Base-by-base conservation (phyloP, 2,329 filamentous ascomycete species). In the Hypoxylon sp. region DNA sequence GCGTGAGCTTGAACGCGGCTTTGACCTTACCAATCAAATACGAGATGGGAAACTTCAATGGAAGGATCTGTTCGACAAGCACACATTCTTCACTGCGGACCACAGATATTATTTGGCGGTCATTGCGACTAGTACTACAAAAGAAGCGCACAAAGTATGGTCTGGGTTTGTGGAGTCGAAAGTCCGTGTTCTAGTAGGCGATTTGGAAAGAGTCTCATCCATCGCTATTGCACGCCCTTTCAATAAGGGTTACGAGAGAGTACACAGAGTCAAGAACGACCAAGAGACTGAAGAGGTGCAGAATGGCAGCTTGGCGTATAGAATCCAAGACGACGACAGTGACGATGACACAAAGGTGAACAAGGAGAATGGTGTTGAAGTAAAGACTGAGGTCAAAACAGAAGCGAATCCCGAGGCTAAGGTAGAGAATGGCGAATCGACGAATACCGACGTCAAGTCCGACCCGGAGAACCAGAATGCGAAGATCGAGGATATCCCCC, bases 41-140 rank as follows among this genome's bases (percentile, higher is more conserved):
- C 91, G 95, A 80, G 79, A 86, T 32, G 93, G 92, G 62, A 92
- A 91, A 75, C 86, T 87, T 66, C 87, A 86, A 14, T 99, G 96
- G 96, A 93, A 91, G 74, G 93, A 95, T 67, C 83, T 99, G 0
- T 98, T 99, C 78, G 84, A 87, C 49, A 94, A 94, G 74, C 95
- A 98, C 80, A 92, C 90, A 0, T 99, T 99, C 80, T 99, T 99
- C 81, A 97, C 94, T 0, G 80, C 89, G 41, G 94, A 92, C 70
- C 97, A 97, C 84, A 97, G 97, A 79, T 98, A 98, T 79, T 99
- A 98, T 78, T 89, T 99, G 59, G 93, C 91, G 57, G 91, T 99
- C 62, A 91, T 94, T 52, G 89, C 93, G 14, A 91, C 93, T 1
- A 94, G 93, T 78, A 92, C 88, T 66, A 92, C 90, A 32, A 94